Conservation (phyloP, 441 rosid species). For the Sinapis alba region DNA sequence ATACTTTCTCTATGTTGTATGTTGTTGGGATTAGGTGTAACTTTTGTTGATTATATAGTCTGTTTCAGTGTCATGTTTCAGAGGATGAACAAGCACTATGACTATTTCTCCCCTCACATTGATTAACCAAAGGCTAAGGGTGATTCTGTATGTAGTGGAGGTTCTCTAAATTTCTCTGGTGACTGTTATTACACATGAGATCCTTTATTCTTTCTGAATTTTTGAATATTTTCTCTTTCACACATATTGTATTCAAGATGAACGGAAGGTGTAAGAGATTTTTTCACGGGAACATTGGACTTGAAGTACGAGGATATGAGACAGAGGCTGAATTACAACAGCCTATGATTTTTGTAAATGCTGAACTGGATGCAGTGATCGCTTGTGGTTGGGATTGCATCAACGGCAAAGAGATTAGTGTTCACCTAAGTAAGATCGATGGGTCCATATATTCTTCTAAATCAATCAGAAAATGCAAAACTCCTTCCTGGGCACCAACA, state of each 20-base stretch:
- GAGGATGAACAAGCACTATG: constrained; percentile 53
- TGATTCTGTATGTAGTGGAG: constrained; percentile 27
- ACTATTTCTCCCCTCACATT: constrained; percentile 60
- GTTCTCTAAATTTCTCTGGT: constrained; percentile 25
- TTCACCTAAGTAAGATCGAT: neutral
- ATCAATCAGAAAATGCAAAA: neutral
- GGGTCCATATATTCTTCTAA: neutral
- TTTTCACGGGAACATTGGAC: neutral
- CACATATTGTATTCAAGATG: neutral
- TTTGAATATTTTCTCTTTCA: neutral
- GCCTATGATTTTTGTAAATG: too few relatives aligned
- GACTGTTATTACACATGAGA: neutral
- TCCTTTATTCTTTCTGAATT: neutral
- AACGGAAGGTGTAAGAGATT: neutral
- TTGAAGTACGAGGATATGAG: neutral
- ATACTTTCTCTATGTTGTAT: neutral
- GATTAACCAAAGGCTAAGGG: constrained; percentile 33
- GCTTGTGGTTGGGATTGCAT: neutral
- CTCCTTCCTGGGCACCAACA: neutral
- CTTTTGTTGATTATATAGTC: constrained; percentile 1
- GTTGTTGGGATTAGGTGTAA: neutral
- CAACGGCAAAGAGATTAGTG: neutral
- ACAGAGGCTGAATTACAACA: too few relatives aligned
- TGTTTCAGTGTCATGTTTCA: constrained; percentile 36
- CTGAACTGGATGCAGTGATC: neutral